Evolutionary conservation across 345 rosid genomes (phyloP).

Genomic region (Stellera chamaejasme): DNA sequence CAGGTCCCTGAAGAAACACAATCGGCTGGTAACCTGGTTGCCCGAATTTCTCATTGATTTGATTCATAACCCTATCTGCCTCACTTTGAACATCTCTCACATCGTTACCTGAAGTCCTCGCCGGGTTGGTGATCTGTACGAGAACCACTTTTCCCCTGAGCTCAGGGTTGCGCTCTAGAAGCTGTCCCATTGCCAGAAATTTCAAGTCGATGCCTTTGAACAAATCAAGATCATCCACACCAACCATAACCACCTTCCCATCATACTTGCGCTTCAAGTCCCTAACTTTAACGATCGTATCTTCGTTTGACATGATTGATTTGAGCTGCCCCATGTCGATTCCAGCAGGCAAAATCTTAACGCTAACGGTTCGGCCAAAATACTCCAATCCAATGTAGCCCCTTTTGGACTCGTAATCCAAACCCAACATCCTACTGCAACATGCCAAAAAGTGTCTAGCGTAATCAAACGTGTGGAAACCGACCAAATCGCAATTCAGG

Average conservation of each 20-base stretch:
- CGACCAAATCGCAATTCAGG: constrained; percentile 74
- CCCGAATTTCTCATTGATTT: constrained; percentile 47
- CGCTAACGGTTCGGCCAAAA: constrained; percentile 61
- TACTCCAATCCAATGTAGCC: constrained; percentile 84
- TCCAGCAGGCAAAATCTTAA: constrained; percentile 73
- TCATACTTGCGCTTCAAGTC: constrained; percentile 44
- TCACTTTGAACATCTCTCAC: constrained; percentile 53
- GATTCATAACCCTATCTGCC: constrained; percentile 26
- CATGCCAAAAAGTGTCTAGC: constrained; percentile 84
- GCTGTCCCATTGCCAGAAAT: constrained; percentile 58
- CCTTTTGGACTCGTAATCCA: constrained; percentile 68
- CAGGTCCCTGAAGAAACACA: constrained; percentile 38
- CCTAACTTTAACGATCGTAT: constrained; percentile 35
- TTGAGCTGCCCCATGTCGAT: constrained; percentile 73
- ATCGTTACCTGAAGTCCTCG: constrained; percentile 70
- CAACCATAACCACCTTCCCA: constrained; percentile 49
- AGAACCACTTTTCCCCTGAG: constrained; percentile 53
- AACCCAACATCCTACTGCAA: constrained; percentile 75
- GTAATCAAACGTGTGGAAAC: constrained; percentile 83
- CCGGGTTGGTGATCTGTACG: constrained; percentile 75
- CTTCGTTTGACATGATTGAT: constrained; percentile 29
- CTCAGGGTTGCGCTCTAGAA: constrained; percentile 34
- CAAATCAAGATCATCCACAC: constrained; percentile 78
- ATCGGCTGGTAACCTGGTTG: constrained; percentile 56
- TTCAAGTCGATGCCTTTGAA: constrained; percentile 74